Evolutionary conservation across 192 early-diverging fungal species (phyloP).

Genomic region (Chytriomyces confervae): DNA sequence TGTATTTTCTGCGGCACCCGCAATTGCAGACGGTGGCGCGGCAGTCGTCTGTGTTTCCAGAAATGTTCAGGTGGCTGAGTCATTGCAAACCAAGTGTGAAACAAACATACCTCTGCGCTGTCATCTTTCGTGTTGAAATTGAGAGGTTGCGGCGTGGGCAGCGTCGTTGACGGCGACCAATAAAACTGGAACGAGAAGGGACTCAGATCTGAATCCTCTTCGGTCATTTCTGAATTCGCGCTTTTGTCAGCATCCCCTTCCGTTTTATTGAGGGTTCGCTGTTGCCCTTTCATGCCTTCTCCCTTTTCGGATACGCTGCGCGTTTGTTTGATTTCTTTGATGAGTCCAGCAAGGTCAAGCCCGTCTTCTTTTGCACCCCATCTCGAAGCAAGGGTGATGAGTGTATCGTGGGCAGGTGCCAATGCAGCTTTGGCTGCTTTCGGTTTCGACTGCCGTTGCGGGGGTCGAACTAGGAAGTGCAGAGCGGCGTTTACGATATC

Average conservation of each 20-base stretch:
- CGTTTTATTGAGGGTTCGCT: neutral
- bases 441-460: constrained; percentile 89
- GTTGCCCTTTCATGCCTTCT: neutral
- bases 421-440: constrained; percentile 53
- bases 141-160: no score
- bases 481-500: constrained; percentile 81
- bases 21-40: no score
- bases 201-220: no score
- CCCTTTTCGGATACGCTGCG: neutral
- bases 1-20: no score
- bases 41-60: no score
- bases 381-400: constrained; percentile 63
- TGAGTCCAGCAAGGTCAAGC: constrained; percentile 55
- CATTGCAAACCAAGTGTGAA: no score
- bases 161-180: no score
- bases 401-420: constrained; percentile 61
- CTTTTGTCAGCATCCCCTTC: neutral
- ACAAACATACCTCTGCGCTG: no score
- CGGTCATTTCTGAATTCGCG: no score
- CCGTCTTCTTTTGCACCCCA: constrained; percentile 65
- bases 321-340: constrained; percentile 18
- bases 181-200: no score
- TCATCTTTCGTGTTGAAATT: no score
- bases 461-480: constrained; percentile 82
- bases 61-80: no score